Evolutionary conservation across 139 green algal species (phyloP), one percentile per base, ranked within the genome.

Genomic region (Pseudopediastrum boryanum): DNA sequence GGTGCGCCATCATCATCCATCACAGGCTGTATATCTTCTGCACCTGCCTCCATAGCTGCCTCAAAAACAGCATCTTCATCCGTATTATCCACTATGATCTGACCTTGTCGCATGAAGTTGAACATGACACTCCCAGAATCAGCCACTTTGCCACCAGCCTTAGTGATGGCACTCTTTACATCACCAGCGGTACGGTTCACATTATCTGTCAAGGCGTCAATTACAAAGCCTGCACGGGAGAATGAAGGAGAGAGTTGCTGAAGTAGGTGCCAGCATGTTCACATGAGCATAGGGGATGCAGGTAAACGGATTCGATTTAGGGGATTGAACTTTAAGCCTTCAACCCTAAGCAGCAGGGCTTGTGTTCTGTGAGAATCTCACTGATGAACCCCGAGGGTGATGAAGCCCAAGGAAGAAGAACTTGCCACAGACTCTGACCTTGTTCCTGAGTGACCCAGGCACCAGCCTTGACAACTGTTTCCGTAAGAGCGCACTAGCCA

Each of bases 201-300:
- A 80, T 98, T 98, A 88, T 98, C 95, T 6, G 94, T 98, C 0
- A 98, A 84, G 61, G 85, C 93, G 58, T 97, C 93, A 27, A 96
- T 85, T 9, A 98, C 77, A 48, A 98, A 95, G 8, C 94, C 95
- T 16, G 16, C 48, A 19, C 16, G 48, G 48, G 48, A n/a, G n/a
- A n/a, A n/a, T n/a, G n/a, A n/a, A n/a, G n/a, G n/a, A n/a, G n/a
- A n/a, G n/a, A n/a, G n/a, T n/a, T n/a, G n/a, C n/a, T n/a, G n/a
- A n/a, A n/a, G n/a, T n/a, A n/a, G n/a, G n/a, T n/a, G n/a, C n/a
- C n/a, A n/a, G n/a, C n/a, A n/a, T n/a, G n/a, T n/a, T n/a, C n/a
- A n/a, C n/a, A n/a, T n/a, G n/a, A n/a, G n/a, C n/a, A n/a, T n/a
- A n/a, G n/a, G n/a, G n/a, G n/a, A n/a, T n/a, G n/a, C n/a, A n/a